Base-by-base conservation (phyloP, 2,329 filamentous ascomycete species). In the Pezicula neosporulosa region DNA sequence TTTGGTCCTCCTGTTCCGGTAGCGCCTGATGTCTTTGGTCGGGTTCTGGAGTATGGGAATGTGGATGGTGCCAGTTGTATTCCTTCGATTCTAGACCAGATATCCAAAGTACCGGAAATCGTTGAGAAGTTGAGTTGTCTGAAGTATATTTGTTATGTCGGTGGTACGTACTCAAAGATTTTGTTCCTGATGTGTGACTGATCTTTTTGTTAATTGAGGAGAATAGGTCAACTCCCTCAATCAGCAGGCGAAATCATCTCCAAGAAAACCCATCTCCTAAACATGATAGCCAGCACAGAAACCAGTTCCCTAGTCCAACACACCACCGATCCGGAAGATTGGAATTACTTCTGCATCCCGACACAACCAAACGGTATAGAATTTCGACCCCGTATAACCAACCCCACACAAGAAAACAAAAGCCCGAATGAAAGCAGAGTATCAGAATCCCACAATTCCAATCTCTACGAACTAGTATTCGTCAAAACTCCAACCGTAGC, bases 381-480 rank as follows among this genome's bases (percentile, higher is more conserved):
- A 19, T 51, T 54, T 43, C 37, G 35, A 2, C 33, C 16, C 7
- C 6, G 21, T 18, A 33, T 19, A 44, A 28, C 27, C 27, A 28
- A 28, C 27, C 27, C 27, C 5, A 6, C 27, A 28, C 27, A n/a
- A n/a, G n/a, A n/a, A n/a, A n/a, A n/a, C n/a, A n/a, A n/a, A n/a
- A n/a, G n/a, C n/a, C n/a, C n/a, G n/a, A n/a, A n/a, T n/a, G n/a
- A 28, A 28, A 28, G 27, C 27, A 6, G 6, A 9, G 27, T 5
- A 28, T 28, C 27, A 28, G n/a, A n/a, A n/a, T n/a, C n/a, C n/a
- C n/a, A n/a, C n/a, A n/a, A n/a, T n/a, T 28, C 6, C 13, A 42
- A 55, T 18, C 21, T 33, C n/a, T 66, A 56, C 21, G 64, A 68
- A 52, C 44, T 66, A 51, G 55, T 63, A 10, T 48, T 65, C 27